A percentile compares a stretch with the other conserved stretches of the same genome.
These are phyloP conservation scores for Umbelopsis sp. DNA, from an alignment of 192 early-diverging fungal genomes.

Conservation along the genomic window DNA sequence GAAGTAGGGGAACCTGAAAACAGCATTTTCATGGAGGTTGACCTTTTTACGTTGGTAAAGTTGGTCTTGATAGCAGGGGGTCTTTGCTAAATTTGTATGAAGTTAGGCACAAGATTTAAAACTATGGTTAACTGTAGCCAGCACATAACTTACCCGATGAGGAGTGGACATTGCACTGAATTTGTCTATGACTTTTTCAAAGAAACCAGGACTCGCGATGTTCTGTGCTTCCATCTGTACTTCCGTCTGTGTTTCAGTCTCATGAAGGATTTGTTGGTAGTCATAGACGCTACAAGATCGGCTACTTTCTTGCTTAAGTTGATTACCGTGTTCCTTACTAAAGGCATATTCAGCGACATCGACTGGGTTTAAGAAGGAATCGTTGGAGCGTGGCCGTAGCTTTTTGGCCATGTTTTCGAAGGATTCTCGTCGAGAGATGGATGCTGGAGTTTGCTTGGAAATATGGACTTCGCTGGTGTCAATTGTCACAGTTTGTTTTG, in stretches of 20 bases:
- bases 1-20: neutral
- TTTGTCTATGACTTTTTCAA: conserved; percentile 19
- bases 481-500: neutral
- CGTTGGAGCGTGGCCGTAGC: conserved; percentile 3
- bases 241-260: neutral
- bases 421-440: neutral
- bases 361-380: neutral
- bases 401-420: neutral
- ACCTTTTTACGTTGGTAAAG: neutral
- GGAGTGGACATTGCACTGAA: conserved; percentile 8
- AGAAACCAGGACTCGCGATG: neutral
- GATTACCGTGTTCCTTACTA: neutral
- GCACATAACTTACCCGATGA: neutral
- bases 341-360: neutral
- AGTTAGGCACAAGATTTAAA: neutral
- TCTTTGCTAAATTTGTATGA: neutral
- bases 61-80: conserved; percentile 13
- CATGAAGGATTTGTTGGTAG: neutral
- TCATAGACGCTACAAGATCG: neutral
- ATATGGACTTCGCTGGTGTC: neutral
- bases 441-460: neutral
- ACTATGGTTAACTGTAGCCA: neutral
- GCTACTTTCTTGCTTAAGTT: neutral
- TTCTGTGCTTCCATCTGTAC: neutral
- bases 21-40: neutral